These are phyloP conservation scores for Trypanosoma grayi DNA, from an alignment of 208 protist genomes.

Conservation along the genomic window DNA sequence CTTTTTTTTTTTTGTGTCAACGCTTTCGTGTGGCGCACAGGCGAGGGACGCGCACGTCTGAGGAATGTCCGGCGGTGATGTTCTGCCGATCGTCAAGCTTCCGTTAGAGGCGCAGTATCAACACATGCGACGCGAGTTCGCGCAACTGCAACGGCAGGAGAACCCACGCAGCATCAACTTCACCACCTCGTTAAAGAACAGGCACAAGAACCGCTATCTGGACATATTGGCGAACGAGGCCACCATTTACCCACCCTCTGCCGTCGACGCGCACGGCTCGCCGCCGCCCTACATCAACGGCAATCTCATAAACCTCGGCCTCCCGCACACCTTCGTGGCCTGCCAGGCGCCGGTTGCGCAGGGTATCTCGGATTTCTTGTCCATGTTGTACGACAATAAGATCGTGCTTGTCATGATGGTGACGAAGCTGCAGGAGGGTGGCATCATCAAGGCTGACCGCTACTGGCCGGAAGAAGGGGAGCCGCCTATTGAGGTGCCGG, in stretches of 20 bases:
- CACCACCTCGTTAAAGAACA: constrained; percentile 40
- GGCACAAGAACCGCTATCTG: constrained; percentile 68
- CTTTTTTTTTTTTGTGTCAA: neutral
- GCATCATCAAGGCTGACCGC: constrained; percentile 66
- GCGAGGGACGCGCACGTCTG: too few species aligned
- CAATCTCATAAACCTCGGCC: constrained; percentile 43
- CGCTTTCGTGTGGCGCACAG: too few species aligned
- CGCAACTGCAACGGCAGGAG: constrained; percentile 35
- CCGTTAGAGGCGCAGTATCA: constrained; percentile 38
- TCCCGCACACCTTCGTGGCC: constrained; percentile 63
- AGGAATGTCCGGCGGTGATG: neutral
- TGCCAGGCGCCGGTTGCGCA: constrained; percentile 72
- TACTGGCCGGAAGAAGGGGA: constrained; percentile 65
- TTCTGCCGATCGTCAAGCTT: constrained; percentile 30
- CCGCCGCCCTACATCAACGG: constrained; percentile 60
- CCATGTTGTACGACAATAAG: constrained; percentile 35
- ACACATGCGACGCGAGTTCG: constrained; percentile 48
- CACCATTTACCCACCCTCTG: constrained; percentile 53
- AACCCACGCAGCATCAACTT: constrained; percentile 57
- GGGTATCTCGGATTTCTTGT: constrained; percentile 61
- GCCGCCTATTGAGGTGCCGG: neutral
- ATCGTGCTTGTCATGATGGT: constrained; percentile 80
- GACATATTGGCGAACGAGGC: constrained; percentile 80
- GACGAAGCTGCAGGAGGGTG: constrained; percentile 51
- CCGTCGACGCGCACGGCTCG: neutral